Evolutionary conservation across 257 asterid species (phyloP).

Genomic region (Mitragyna speciosa): DNA sequence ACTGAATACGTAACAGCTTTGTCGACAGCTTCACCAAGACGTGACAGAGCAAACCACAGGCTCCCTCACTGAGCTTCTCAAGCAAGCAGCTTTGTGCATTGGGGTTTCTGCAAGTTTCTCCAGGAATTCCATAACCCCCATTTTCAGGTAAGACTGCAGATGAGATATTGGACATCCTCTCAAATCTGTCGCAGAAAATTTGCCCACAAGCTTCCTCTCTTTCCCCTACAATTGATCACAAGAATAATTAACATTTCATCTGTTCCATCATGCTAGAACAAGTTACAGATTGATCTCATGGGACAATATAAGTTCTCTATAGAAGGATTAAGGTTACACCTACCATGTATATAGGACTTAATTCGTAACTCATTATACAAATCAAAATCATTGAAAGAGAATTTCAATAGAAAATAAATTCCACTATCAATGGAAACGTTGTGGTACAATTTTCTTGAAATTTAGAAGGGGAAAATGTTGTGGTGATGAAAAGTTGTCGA

Average conservation of each 20-base stretch:
- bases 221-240: slow-evolving; percentile 42
- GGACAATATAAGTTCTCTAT: no score
- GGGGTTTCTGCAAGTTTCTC: slow-evolving; percentile 43
- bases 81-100: slow-evolving; percentile 44
- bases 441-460: no score
- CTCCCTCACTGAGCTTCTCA: slow-evolving; percentile 49
- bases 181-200: slow-evolving; percentile 79
- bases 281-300: no score
- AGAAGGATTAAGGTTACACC: no score
- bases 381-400: no score
- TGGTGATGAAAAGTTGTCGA: no score
- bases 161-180: slow-evolving; percentile 60
- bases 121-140: slow-evolving; percentile 55
- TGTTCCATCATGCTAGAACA: no score
- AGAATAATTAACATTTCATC: background rate
- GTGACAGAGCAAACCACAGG: slow-evolving; percentile 52
- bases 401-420: no score
- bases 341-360: no score
- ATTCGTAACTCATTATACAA: no score
- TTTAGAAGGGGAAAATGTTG: no score
- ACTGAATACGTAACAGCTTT: slow-evolving; percentile 55
- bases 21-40: slow-evolving; percentile 65
- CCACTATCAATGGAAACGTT: no score
- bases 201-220: slow-evolving; percentile 65
- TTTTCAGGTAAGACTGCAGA: slow-evolving; percentile 44